Percentiles rank a stretch among this genome's conserved stretches.
Evolutionary conservation across 202 grass and related monocot species (phyloP).

Genomic region (Cymbopogon flexuosus): DNA sequence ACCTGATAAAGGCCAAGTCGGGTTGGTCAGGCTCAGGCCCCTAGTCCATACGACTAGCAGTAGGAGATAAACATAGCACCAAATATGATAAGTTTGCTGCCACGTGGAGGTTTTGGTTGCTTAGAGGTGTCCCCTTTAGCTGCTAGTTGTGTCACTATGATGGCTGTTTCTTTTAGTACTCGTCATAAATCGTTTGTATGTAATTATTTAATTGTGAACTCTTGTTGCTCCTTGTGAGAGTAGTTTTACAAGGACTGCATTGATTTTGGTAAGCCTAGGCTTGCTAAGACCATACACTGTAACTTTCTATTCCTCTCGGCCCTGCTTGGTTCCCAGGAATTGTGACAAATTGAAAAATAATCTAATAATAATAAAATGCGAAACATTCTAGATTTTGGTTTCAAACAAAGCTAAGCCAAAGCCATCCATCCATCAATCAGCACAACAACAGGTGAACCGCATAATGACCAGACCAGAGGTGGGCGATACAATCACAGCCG

Average conservation of each 20-base stretch:
- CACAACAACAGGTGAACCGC: background rate
- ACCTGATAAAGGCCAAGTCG: background rate
- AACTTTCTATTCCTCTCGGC: background rate
- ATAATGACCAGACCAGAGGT: slow-evolving; percentile 14
- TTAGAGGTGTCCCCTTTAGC: background rate
- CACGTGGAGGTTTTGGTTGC: background rate
- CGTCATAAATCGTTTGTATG: background rate
- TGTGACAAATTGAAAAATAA: background rate
- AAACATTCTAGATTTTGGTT: background rate
- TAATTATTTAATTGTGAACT: background rate
- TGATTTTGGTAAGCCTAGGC: background rate
- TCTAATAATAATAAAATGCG: background rate
- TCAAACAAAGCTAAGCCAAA: background rate
- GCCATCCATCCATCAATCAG: background rate
- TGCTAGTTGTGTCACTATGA: background rate
- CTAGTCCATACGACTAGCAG: background rate
- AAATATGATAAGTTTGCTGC: background rate
- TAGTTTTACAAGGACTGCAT: background rate
- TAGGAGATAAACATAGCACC: background rate
- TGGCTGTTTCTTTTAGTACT: background rate
- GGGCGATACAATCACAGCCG: background rate
- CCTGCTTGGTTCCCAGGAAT: background rate
- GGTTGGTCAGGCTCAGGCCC: background rate
- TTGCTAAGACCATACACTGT: background rate
- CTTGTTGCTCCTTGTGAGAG: background rate